Evolutionary conservation across 2,329 filamentous ascomycete genomes (phyloP), one percentile per base, ranked within the genome.

Genomic region (Ophiostoma ulmi): DNA sequence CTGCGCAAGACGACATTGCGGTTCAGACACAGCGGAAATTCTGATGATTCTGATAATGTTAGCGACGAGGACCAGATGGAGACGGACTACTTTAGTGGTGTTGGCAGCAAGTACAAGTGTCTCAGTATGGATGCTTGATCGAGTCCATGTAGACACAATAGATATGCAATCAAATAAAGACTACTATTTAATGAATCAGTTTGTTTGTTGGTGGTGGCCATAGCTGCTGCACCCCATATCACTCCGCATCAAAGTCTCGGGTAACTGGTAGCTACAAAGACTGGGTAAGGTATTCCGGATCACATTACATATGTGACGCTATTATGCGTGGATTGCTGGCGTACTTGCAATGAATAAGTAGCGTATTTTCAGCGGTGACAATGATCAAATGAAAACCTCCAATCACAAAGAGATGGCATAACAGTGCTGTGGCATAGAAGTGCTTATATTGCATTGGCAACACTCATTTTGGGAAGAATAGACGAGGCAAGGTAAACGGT

Each of bases 61-160:
- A 64, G 36, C 13, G 67, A 68, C 13, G 41, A 38, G 20, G 22
- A 14, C 22, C 31, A 63, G 35, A 20, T 55, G n/a, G 35, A 55
- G 55, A 68, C 44, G 10, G 70, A 73, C 69, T 73, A 73, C 41
- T 69, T 36, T 36, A 70, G 69, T 39, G 72, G 72, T 11, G 48
- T 72, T 1, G 72, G 72, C 13, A 73, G 72, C 69, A 73, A 73
- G 69, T 73, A 73, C 72, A 69, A 70, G 68, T 72, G 70, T 20
- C 44, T 73, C 36, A 58, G 52, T 3, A 22, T 58, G n/a, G 20
- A 58, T 26, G 52, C 8, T 26, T 58, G n/a, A 58, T 48, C 8
- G n/a, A 26, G 8, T 58, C 52, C 14, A 2, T 8, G n/a, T 7
- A 5, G 44, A 6, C n/a, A 20, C 5, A 48, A 7, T 8, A 48